Evolutionary conservation across 306 rosid species (phyloP), one percentile per base, ranked within the genome.

Genomic region (Prosopis cineraria): DNA sequence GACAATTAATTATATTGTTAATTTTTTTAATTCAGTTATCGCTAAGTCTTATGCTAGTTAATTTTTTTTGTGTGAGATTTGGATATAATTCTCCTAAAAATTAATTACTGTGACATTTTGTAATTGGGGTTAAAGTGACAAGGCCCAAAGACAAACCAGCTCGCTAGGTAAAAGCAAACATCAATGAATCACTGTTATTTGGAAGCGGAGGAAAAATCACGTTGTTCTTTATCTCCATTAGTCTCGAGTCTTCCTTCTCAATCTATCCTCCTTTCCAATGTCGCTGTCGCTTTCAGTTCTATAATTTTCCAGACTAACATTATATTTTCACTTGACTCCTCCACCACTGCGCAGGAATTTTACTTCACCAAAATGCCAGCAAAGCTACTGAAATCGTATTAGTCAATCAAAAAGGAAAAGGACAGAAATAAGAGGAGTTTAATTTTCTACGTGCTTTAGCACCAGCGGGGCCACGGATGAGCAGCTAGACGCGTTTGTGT

Each of bases 161-260:
- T n/a, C n/a, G n/a, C n/a, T n/a, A n/a, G n/a, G n/a, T n/a, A n/a
- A n/a, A n/a, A n/a, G n/a, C n/a, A n/a, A 47, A 44, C 75, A 70
- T 70, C 75, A 70, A 70, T 31, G 19, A 70, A 70, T 47, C 31
- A 70, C 29, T 45, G 62, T 29, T 70, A 19, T 19, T 50, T 44
- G 50, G 50, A 44, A 19, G n/a, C 50, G 3, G 3, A 2, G 48
- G 17, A 43, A 10, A 43, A 43, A 48, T 48, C 24, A 17, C 24
- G 0, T 29, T 31, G 17, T 7, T 9, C 2, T 40, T 10, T 1
- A 1, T 7, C 29, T 7, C 27, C 29, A 22, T 5, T 30, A 25
- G 5, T 62, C 33, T 16, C 4, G 63, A 10, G 47, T 10, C 65
- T 45, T 45, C 56, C 39, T 20, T 0, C 17, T 36, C 52, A 48